Evolutionary conservation across 1,139 yeast species (phyloP).

Genomic region (Lodderomyces theae): DNA sequence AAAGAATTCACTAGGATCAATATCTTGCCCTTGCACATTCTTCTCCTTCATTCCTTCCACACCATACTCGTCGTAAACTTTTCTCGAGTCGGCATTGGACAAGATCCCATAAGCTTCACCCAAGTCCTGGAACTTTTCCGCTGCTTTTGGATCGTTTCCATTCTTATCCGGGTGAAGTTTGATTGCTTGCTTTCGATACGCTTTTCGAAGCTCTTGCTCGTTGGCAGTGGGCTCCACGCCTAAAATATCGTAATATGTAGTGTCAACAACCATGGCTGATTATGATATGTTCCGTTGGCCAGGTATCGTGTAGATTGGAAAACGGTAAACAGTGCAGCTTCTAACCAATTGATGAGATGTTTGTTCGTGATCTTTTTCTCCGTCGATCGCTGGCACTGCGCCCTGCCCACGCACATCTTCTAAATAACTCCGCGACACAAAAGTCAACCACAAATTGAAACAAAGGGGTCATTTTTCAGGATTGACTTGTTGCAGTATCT

Average conservation of each 20-base stretch:
- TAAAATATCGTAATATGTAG: constrained; percentile 80
- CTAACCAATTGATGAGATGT: no score
- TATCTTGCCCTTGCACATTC: constrained; percentile 23
- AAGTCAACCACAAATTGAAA: no score
- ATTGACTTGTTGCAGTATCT: no score
- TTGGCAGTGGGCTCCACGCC: constrained; percentile 78
- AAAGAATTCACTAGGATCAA: constrained; percentile 53
- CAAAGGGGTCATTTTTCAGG: no score
- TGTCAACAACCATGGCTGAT: constrained; percentile 76
- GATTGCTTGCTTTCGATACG: constrained; percentile 88
- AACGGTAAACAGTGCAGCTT: no score
- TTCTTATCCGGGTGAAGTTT: constrained; percentile 93
- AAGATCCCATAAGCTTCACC: constrained; percentile 50
- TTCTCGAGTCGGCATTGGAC: constrained; percentile 36
- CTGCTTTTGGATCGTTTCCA: constrained; percentile 78
- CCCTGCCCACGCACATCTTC: no score
- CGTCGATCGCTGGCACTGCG: no score
- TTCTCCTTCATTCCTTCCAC: constrained; percentile 39
- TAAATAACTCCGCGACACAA: no score
- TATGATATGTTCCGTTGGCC: no score
- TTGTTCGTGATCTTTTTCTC: no score
- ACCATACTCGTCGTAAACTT: constrained; percentile 43
- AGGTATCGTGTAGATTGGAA: no score
- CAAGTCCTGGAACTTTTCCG: constrained; percentile 90
- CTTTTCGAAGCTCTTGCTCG: constrained; percentile 86